Base-by-base conservation (phyloP, 2,329 filamentous ascomycete genomes). In the Pestalotiopsis sp. region DNA sequence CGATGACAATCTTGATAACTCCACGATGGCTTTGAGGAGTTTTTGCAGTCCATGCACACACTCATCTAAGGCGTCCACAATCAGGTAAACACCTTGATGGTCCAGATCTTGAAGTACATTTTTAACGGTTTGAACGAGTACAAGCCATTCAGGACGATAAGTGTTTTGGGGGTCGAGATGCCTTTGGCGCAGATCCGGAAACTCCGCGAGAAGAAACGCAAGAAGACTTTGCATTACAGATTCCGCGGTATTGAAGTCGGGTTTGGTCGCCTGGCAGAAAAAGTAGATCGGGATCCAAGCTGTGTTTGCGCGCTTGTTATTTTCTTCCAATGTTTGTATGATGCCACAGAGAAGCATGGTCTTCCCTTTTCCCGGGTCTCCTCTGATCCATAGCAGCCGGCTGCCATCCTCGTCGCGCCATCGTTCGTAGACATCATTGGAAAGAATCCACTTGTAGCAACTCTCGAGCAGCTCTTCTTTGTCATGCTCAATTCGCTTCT, bases 31-130 rank as follows among this genome's bases (percentile, higher is more conserved):
- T 2, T 79, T 62, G 7, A 84, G 74, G 38, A 85, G 80, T 52
- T 74, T 38, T 2, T 41, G 2, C 17, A 72, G 70, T 52, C 73
- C 79, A 7, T 27, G 68, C 4, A 14, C 13, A 69, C 83, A 86
- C 72, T 87, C 83, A 68, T 87, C 83, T 0, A 87, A 79, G 1
- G 81, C 83, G 73, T 87, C 83, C 27, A 87, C 75, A 2, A 86
- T 70, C 1, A 86, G 11, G 65, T 67, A 79, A 80, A 0, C 75
- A 77, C 0, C 4, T 70, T 3, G 71, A 27, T 82, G 66, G 5
- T 31, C 70, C 0, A 76, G 72, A 66, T 85, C 81, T 60, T 77
- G 38, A 1, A 87, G 67, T n/a, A 87, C 83, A 20, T 75, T 71
- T 1, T 14, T 68, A 6, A 86, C 78, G n/a, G 85, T 80, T 13